Percentiles rank a stretch among this genome's conserved stretches.
phyloP scores from a whole-genome alignment of 2,329 filamentous ascomycete genomes.

The Ophiosphaerella herpotricha region DNA sequence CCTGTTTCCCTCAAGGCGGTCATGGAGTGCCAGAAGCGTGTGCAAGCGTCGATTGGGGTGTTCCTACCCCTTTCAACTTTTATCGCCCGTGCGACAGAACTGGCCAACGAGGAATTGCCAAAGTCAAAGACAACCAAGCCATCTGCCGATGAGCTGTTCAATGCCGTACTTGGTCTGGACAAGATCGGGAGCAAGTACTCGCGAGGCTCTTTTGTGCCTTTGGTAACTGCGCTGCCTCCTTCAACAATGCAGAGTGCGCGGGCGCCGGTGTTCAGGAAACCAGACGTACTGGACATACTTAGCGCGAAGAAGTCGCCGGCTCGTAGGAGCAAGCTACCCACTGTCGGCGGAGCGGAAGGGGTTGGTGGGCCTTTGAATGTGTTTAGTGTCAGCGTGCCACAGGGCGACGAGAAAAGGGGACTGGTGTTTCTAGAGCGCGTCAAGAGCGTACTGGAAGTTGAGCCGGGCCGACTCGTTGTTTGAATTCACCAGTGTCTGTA shows the following conservation, averaged over 20 bases:
- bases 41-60: constrained; percentile 77
- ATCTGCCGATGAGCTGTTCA: constrained; percentile 82
- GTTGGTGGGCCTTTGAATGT: constrained; percentile 66
- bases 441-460: constrained; percentile 70
- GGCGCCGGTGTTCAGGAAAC: constrained; percentile 53
- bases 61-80: constrained; percentile 85
- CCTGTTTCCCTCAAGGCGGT: constrained; percentile 80
- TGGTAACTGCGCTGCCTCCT: constrained; percentile 60
- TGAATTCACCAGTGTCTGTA: constrained; percentile 32
- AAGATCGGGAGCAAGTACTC: constrained; percentile 53
- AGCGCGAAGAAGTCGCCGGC: constrained; percentile 36
- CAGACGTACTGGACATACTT: constrained; percentile 85
- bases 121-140: constrained; percentile 66
- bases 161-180: constrained; percentile 78
- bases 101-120: constrained; percentile 88
- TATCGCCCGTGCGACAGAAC: constrained; percentile 78
- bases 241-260: constrained; percentile 36
- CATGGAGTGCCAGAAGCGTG: constrained; percentile 77
- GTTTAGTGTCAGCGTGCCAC: constrained; percentile 80
- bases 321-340: constrained; percentile 33
- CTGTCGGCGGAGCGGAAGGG: constrained; percentile 32
- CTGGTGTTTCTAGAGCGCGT: constrained; percentile 82
- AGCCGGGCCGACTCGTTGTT: constrained; percentile 46
- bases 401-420: constrained; percentile 80
- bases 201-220: constrained; percentile 71